These are phyloP conservation scores for Phytopythium litorale DNA, from an alignment of 352 stramenopile species.

Conservation along the genomic window DNA sequence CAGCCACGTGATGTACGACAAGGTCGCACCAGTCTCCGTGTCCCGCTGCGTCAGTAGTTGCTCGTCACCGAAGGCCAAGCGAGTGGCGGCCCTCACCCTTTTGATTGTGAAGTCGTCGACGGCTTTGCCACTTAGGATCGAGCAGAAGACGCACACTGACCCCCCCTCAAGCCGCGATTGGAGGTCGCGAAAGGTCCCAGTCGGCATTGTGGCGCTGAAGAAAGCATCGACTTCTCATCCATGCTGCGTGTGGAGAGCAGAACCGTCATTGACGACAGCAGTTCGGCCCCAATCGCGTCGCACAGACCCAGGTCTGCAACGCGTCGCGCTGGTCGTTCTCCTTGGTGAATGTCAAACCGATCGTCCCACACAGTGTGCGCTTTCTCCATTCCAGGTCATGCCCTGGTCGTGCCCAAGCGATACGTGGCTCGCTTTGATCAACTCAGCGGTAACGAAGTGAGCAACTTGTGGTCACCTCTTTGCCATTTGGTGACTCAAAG, in stretches of 20 bases:
- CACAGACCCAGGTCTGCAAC: slow-evolving; percentile 53
- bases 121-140: not conserved
- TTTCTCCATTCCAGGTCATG: slow-evolving; percentile 54
- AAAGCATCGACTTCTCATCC: not conserved
- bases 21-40: not conserved
- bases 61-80: not conserved
- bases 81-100: not conserved
- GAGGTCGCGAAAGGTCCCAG: slow-evolving; percentile 15
- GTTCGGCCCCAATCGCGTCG: slow-evolving; percentile 49
- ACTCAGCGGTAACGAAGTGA: slow-evolving; percentile 80
- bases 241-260: slow-evolving; percentile 9
- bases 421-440: slow-evolving; percentile 67
- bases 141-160: not conserved
- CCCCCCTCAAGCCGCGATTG: slow-evolving; percentile 3
- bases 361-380: slow-evolving; percentile 44
- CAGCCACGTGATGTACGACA: not conserved
- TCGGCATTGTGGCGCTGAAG: too few relatives aligned
- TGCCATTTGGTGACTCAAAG: too few relatives aligned
- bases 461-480: slow-evolving; percentile 92
- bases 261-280: slow-evolving; percentile 16
- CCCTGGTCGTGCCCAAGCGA: slow-evolving; percentile 86
- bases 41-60: slow-evolving; percentile 3
- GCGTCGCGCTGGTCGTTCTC: slow-evolving; percentile 53
- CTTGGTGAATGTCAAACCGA: slow-evolving; percentile 93
- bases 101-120: not conserved